These are phyloP conservation scores for Lepiota venenata DNA, from an alignment of 768 basidiomycete species.

Conservation along the genomic window DNA sequence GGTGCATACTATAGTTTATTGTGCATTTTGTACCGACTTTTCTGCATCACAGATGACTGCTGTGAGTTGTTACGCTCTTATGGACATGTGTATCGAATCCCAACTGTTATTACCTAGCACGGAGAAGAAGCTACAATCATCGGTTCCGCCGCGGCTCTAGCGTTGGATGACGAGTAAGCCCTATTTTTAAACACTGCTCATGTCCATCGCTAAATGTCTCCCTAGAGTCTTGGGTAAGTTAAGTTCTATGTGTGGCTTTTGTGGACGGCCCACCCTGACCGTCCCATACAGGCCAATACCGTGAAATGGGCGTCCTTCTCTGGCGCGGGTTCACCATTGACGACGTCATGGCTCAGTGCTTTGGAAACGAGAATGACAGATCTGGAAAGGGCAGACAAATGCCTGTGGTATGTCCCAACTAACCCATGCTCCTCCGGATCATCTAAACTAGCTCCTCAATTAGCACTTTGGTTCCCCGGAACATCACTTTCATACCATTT, in stretches of 20 bases:
- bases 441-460: not conserved
- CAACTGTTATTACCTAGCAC: conserved; percentile 39
- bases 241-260: conserved; percentile 15
- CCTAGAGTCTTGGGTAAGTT: conserved; percentile 71
- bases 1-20: conserved; percentile 21
- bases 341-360: conserved; percentile 87
- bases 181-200: not conserved
- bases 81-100: conserved; percentile 2
- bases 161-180: conserved; percentile 78
- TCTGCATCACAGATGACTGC: conserved; percentile 64
- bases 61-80: conserved; percentile 39
- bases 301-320: conserved; percentile 86
- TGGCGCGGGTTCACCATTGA: conserved; percentile 84
- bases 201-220: not conserved
- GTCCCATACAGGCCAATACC: conserved; percentile 69
- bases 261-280: not conserved
- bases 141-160: conserved; percentile 85
- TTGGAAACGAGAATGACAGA: conserved; percentile 79
- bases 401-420: conserved; percentile 66
- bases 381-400: conserved; percentile 88
- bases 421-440: not conserved
- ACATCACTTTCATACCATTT: conserved; percentile 92
- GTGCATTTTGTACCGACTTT: not conserved
- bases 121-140: conserved; percentile 92
- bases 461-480: conserved; percentile 84